Evolutionary conservation across 2,329 filamentous ascomycete genomes (phyloP), one percentile per base, ranked within the genome.

Genomic region (Aspergillus quadricinctus): DNA sequence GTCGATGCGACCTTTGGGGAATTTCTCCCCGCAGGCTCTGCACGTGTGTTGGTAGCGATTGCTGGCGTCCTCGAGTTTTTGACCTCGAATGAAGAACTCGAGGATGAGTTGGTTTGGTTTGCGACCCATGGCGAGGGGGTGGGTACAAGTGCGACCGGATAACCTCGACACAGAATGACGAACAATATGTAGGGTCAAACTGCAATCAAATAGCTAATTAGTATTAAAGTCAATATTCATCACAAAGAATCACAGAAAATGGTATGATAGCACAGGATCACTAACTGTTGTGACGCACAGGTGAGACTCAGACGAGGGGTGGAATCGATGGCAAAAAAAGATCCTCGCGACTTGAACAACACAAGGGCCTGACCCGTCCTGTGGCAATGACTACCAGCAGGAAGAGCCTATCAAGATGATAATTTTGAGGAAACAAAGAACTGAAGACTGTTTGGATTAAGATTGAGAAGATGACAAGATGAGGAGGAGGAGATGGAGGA

Each of bases 31-130:
- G 72, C 91, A 96, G 63, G 86, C 82, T 73, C 89, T 93, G 83
- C 92, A 96, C 11, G 89, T 94, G 70, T 96, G 90, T 66, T 90
- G 87, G 70, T 97, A 97, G 57, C 92, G 86, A 73, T 96, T 96
- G 78, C 90, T 94, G 62, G 89, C 88, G 76, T 96, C 91, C 69
- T 88, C 86, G 66, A 96, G 83, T 77, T 96, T 96, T 41, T 85
- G 83, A 9, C 92, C 92, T 64, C 92, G 85, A 72, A 90, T 85
- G 74, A 96, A 97, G 79, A 91, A 94, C 75, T 93, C 86, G 73
- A 90, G 82, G 72, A 96, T 92, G 65, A 96, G 81, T 66, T 86
- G 85, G 75, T 94, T 93, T 62, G 90, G 90, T 76, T 88, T 88
- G 70, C 90, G 85, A 71, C 90, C 90, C 90, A 93, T 93, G 57